Conservation (phyloP, 2,329 filamentous ascomycete species). For the Aschersonia sp. region DNA sequence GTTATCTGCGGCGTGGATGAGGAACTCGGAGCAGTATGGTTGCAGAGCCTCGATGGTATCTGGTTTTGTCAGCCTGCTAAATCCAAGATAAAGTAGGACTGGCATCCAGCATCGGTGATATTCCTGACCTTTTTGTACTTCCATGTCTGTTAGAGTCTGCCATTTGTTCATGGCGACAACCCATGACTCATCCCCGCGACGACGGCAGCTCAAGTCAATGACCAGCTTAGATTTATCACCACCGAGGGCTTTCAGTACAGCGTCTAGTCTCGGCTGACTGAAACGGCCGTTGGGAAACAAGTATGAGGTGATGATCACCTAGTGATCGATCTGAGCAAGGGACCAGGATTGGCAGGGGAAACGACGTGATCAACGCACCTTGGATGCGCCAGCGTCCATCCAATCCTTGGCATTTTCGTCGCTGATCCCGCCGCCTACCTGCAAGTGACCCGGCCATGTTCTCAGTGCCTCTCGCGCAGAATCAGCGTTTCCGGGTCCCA, state of each 20-base stretch:
- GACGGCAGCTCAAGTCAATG: constrained; percentile 85
- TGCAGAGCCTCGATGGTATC: constrained; percentile 70
- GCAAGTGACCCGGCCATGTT: constrained; percentile 67
- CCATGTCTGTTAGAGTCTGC: constrained; percentile 96
- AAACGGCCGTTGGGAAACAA: constrained; percentile 79
- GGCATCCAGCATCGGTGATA: neutral
- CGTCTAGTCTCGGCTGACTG: constrained; percentile 59
- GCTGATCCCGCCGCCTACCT: constrained; percentile 88
- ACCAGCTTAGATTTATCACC: constrained; percentile 71
- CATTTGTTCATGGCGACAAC: constrained; percentile 99
- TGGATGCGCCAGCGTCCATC: constrained; percentile 79
- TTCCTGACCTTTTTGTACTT: constrained; percentile 63
- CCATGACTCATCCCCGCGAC: constrained; percentile 59
- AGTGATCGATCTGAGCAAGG: constrained; percentile 8
- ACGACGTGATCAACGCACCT: constrained; percentile 35
- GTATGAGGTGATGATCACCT: constrained; percentile 96
- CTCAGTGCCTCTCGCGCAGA: constrained; percentile 64
- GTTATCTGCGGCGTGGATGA: constrained; percentile 94
- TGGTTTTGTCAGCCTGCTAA: constrained; percentile 17
- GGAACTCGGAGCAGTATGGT: constrained; percentile 88
- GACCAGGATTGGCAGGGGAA: neutral
- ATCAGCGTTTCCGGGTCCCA: constrained; percentile 73
- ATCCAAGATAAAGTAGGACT: neutral
- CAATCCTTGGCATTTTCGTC: constrained; percentile 72
- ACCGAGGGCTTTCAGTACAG: constrained; percentile 57